These are phyloP conservation scores for Lipomyces yarrowii DNA, from an alignment of 1,139 yeast genomes.

Conservation along the genomic window DNA sequence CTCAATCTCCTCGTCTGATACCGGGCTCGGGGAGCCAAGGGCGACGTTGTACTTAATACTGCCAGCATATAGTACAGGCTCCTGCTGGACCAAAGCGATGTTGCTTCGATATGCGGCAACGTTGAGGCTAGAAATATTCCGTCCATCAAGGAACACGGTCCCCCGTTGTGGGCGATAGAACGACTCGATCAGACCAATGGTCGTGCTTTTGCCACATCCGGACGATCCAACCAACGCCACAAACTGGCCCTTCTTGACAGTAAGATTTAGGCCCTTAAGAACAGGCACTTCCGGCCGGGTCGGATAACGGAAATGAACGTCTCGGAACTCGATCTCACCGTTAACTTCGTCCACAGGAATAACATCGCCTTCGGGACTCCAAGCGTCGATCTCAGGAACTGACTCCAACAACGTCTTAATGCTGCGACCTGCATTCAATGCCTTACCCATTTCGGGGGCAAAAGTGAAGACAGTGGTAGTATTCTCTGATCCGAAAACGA, in stretches of 20 bases:
- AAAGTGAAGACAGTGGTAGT: constrained; percentile 52
- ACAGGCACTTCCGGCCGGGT: constrained; percentile 74
- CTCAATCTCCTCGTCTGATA: constrained; percentile 63
- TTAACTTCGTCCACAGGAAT: constrained; percentile 40
- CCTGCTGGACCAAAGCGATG: constrained; percentile 83
- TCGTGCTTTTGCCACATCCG: constrained; percentile 92
- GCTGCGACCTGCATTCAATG: constrained; percentile 57
- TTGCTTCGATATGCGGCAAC: constrained; percentile 67
- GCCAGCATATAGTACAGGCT: constrained; percentile 88
- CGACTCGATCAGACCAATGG: constrained; percentile 77
- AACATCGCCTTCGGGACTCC: constrained; percentile 47
- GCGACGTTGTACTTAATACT: constrained; percentile 78
- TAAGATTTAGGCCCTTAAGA: constrained; percentile 66
- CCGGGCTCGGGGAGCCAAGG: constrained; percentile 63
- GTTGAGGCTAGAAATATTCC: constrained; percentile 72
- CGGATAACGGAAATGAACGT: constrained; percentile 79
- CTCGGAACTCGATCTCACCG: constrained; percentile 58
- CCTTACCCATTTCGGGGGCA: constrained; percentile 60
- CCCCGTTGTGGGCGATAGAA: constrained; percentile 80
- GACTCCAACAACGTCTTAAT: constrained; percentile 53
- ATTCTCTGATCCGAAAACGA: constrained; percentile 41
- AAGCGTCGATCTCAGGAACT: constrained; percentile 50
- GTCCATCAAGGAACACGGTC: constrained; percentile 65
- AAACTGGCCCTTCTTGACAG: constrained; percentile 76
- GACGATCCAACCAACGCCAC: constrained; percentile 97